Evolutionary conservation across 139 green algal species (phyloP).

Genomic region (Ostreobium quekettii): DNA sequence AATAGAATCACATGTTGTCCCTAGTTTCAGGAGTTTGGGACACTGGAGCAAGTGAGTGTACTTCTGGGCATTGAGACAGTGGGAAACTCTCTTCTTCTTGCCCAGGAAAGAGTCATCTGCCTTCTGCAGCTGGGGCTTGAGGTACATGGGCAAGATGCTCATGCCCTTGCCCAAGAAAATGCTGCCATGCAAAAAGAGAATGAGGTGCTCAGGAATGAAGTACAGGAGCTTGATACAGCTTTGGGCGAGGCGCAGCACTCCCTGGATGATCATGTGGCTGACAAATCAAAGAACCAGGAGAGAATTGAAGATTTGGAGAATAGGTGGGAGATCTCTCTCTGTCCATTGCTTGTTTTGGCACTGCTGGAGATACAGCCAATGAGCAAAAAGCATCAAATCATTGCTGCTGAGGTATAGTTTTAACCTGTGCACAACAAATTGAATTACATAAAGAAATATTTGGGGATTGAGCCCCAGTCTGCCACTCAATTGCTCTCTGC

Average conservation of each 20-base stretch:
- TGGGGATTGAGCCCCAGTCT: no score
- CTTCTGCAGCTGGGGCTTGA: constrained; percentile 12
- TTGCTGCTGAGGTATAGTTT: no score
- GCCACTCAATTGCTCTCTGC: constrained; percentile 1
- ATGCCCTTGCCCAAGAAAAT: background rate
- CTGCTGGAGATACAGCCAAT: no score
- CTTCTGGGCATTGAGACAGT: no score
- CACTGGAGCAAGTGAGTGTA: no score
- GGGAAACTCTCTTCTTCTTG: no score
- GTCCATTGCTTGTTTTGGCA: no score
- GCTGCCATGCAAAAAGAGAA: background rate
- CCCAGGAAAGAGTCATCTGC: background rate
- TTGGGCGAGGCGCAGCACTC: background rate
- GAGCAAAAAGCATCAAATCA: no score
- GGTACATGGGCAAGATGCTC: background rate
- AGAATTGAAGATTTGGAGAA: background rate
- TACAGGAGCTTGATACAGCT: background rate
- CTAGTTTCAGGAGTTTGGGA: no score
- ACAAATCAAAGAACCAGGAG: background rate
- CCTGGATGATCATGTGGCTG: background rate
- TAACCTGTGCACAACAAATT: no score
- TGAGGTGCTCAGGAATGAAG: background rate
- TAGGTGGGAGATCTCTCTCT: background rate
- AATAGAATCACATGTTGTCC: no score
- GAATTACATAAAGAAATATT: no score